Conservation (phyloP, 148 eudicot genomes). For the Diospyros kaki region DNA sequence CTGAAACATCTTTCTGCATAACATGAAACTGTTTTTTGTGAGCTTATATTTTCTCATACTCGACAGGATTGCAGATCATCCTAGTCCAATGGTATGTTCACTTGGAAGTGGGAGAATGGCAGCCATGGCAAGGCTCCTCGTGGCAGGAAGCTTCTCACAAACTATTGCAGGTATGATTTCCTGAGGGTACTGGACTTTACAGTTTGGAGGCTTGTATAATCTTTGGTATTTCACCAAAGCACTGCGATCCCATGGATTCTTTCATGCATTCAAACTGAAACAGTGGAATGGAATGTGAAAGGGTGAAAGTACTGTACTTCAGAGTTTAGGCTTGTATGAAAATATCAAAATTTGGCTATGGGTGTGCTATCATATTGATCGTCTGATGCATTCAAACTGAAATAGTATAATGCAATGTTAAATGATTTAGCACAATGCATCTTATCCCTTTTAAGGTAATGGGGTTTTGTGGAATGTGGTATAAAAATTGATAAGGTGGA, state of each 20-base stretch:
- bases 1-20: not conserved
- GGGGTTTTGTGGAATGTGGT: not conserved
- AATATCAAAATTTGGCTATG: too few species aligned
- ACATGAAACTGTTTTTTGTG: not conserved
- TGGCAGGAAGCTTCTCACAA: constrained; percentile 42
- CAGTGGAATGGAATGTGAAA: not conserved
- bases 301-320: not conserved
- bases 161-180: constrained; percentile 35
- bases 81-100: constrained; percentile 45
- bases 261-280: not conserved
- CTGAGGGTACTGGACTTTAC: not conserved
- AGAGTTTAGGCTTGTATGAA: too few species aligned
- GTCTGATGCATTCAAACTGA: not conserved
- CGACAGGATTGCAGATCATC: constrained; percentile 15
- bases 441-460: not conserved
- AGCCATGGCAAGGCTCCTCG: constrained; percentile 52
- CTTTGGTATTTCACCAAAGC: too few species aligned
- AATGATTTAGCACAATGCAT: not conserved
- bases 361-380: too few species aligned
- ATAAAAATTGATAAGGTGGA: not conserved
- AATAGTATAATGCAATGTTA: constrained; percentile 1
- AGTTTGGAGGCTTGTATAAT: too few species aligned
- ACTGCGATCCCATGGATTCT: not conserved
- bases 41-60: constrained; percentile 14
- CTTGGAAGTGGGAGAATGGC: constrained; percentile 58